Base-by-base conservation (phyloP, 495 filamentous ascomycete genomes). In the Xanthoparmelia taractica region DNA sequence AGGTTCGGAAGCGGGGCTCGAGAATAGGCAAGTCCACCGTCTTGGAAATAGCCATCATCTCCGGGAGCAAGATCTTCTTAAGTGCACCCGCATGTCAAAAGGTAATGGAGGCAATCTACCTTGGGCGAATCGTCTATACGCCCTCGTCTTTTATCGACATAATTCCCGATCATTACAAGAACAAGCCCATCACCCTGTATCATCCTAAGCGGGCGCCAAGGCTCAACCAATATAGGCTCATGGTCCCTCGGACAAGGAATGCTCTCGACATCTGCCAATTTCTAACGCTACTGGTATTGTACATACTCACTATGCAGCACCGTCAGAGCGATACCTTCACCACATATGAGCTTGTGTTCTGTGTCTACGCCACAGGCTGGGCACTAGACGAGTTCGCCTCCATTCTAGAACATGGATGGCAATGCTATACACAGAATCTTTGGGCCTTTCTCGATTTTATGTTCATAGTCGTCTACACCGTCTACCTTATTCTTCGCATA, bases 401-500 rank as follows among this genome's bases (percentile, higher is more conserved):
- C 15, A 83, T 91, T 5, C 66, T 88, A 20, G 87, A 87, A 65
- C 87, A 90, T 66, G 87, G 85, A 29, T 89, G 87, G 87, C 78
- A 82, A 55, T 87, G 90, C 10, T 88, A 89, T 68, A 88, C 86
- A 8, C 85, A 91, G 67, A 88, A 90, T 66, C 78, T 91, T 25
- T 91, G 87, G 87, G 87, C 87, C 0, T 91, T 91, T 71, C 79
- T 91, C 18, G 87, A 91, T 66, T 79, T 87, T 37, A 83, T 81
- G 25, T 91, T 90, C 69, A 77, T 80, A 29, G 27, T 73, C 55
- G 83, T 89, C 31, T 90, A 86, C 69, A 73, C 76, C 63, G 66
- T 75, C 60, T 91, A 89, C 69, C 70, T 88, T 13, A 58, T 77
- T 47, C 66, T 89, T 27, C 84, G 87, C 25, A 67, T 87, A 3